Conservation (phyloP, 1,139 yeast species). For the Pichia sp. region DNA sequence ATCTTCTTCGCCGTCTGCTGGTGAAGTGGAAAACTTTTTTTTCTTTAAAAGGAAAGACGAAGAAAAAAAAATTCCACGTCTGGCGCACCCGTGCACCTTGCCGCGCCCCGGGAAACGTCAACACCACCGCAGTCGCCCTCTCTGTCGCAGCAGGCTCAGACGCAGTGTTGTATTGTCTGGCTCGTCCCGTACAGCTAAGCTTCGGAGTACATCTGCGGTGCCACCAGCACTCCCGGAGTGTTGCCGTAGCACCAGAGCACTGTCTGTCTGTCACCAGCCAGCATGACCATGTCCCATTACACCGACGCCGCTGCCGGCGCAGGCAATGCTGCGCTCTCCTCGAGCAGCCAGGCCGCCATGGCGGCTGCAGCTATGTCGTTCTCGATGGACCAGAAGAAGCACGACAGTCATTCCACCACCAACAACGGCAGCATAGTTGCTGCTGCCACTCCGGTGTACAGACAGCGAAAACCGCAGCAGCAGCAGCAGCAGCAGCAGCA, state of each 20-base stretch:
- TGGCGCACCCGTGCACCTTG: not conserved
- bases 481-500: not conserved
- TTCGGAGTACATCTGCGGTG: not conserved
- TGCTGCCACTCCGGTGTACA: not conserved
- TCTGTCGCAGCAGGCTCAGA: not conserved
- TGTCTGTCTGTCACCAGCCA: too few relatives aligned
- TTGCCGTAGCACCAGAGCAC: too few relatives aligned
- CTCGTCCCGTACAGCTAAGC: not conserved
- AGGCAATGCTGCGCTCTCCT: not conserved
- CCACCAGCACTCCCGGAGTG: too few relatives aligned
- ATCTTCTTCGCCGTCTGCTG: not conserved
- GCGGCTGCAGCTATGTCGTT: conserved; percentile 22
- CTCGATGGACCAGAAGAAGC: not conserved
- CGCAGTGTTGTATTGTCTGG: not conserved
- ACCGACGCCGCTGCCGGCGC: not conserved
- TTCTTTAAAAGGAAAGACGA: not conserved
- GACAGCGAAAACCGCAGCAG: not conserved
- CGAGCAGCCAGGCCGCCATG: conserved; percentile 20
- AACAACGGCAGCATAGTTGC: not conserved
- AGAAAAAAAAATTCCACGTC: not conserved
- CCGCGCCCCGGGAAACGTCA: not conserved
- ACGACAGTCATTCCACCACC: not conserved
- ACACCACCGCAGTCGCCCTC: not conserved
- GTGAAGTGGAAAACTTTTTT: not conserved
- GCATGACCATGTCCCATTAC: not conserved